Evolutionary conservation across 805 yeast genomes (phyloP).

Genomic region (Starmerella etchellsii): DNA sequence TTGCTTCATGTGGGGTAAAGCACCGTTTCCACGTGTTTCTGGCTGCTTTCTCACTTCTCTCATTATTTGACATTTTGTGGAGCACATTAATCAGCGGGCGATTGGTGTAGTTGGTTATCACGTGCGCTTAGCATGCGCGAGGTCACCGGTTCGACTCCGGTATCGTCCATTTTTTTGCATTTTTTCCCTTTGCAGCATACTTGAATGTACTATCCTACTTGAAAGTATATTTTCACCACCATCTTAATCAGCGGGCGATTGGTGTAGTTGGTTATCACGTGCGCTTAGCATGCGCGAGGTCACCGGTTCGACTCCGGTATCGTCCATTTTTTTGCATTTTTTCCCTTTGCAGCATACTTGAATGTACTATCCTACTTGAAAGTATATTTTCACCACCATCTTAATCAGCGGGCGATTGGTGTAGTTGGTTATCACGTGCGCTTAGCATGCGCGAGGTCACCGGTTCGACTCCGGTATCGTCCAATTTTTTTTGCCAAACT

Average conservation of each 20-base stretch:
- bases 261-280: slow-evolving; percentile 30
- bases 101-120: no score
- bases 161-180: no score
- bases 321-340: slow-evolving; percentile 26
- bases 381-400: neutral
- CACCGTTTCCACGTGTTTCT: no score
- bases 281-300: slow-evolving; percentile 31
- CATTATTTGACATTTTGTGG: neutral
- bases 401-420: slow-evolving; percentile 26
- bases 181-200: no score
- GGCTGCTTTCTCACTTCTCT: no score
- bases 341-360: no score
- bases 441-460: slow-evolving; percentile 31
- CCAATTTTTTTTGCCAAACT: slow-evolving; percentile 18
- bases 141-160: no score
- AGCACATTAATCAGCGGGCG: slow-evolving; percentile 20
- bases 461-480: slow-evolving; percentile 30
- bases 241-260: slow-evolving; percentile 23
- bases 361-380: neutral
- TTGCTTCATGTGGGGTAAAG: no score
- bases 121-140: no score
- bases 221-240: neutral
- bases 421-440: slow-evolving; percentile 29
- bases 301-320: slow-evolving; percentile 31
- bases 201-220: neutral